phyloP scores from a whole-genome alignment of 352 stramenopile genomes.

The Globisporangium emineosum region DNA sequence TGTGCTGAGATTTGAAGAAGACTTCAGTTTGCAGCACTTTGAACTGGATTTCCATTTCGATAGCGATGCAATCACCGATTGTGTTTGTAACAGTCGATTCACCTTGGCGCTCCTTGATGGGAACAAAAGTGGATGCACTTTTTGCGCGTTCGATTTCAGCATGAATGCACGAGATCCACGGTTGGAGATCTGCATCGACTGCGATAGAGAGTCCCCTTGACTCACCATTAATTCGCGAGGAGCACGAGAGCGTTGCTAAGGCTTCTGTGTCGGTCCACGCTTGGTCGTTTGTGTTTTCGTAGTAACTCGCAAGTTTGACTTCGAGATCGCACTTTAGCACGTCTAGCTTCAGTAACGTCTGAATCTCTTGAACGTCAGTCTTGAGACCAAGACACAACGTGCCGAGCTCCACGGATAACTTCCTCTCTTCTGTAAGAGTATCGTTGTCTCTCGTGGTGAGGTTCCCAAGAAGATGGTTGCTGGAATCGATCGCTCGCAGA shows the following conservation, averaged over 20 bases:
- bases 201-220: constrained; percentile 2
- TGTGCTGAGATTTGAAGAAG: constrained; percentile 27
- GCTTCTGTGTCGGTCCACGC: background rate
- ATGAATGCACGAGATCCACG: constrained; percentile 21
- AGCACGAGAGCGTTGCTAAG: background rate
- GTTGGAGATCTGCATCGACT: constrained; percentile 3
- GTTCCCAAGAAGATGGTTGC: constrained; percentile 2
- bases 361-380: background rate
- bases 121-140: background rate
- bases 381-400: constrained; percentile 1
- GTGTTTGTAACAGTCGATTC: background rate
- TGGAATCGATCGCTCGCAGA: constrained; percentile 6
- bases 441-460: background rate
- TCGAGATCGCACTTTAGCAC: constrained; percentile 17
- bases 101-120: background rate
- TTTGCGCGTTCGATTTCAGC: constrained; percentile 2
- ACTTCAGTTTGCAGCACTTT: constrained; percentile 54
- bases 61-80: constrained; percentile 19
- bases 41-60: constrained; percentile 56
- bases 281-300: background rate
- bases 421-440: constrained; percentile 4
- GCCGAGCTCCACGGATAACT: constrained; percentile 7
- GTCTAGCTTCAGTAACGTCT: constrained; percentile 5
- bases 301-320: constrained; percentile 6
- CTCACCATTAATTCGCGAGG: constrained; percentile 14